A percentile compares a stretch with the other conserved stretches of the same genome.
phyloP scores from a whole-genome alignment of 2,329 filamentous ascomycete species.

The Malbranchea zuffiana region DNA sequence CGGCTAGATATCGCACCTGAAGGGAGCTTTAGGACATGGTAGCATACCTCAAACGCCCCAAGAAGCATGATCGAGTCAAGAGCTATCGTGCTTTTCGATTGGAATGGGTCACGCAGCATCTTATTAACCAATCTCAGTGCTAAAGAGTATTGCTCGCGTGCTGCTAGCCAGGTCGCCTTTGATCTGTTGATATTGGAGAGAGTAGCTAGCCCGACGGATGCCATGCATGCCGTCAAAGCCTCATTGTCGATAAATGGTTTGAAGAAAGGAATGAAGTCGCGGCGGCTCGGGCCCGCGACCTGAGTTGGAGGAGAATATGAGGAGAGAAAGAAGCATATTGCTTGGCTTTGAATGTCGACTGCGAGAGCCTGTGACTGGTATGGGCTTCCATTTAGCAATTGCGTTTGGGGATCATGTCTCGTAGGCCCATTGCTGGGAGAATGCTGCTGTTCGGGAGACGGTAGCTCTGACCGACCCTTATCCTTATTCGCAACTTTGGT shows the following conservation, averaged over 20 bases:
- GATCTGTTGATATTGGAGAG: conserved; percentile 45
- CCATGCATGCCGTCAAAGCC: conserved; percentile 39
- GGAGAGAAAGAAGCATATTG: conserved; percentile 27
- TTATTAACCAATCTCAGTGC: conserved; percentile 39
- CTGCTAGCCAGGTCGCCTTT: conserved; percentile 35
- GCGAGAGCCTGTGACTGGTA: conserved; percentile 3
- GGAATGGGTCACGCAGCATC: conserved; percentile 24
- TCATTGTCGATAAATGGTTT: conserved; percentile 19
- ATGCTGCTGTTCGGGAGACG: not conserved
- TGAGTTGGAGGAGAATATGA: conserved; percentile 25
- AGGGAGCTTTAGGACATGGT: not conserved
- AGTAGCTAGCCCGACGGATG: conserved; percentile 49
- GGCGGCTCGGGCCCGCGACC: conserved; percentile 20
- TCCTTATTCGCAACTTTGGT: not conserved
- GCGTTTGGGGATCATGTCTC: not conserved
- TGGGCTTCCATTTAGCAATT: not conserved
- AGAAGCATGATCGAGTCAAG: conserved; percentile 48
- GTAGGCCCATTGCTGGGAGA: not conserved
- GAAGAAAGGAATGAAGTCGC: conserved; percentile 18
- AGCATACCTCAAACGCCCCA: conserved; percentile 50
- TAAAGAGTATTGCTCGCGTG: conserved; percentile 44
- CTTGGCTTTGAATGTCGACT: conserved; percentile 21
- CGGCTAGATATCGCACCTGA: not conserved
- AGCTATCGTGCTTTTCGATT: conserved; percentile 33
- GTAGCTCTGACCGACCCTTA: not conserved